Evolutionary conservation across 306 rosid genomes (phyloP).

Genomic region (Dalbergia cultrata): DNA sequence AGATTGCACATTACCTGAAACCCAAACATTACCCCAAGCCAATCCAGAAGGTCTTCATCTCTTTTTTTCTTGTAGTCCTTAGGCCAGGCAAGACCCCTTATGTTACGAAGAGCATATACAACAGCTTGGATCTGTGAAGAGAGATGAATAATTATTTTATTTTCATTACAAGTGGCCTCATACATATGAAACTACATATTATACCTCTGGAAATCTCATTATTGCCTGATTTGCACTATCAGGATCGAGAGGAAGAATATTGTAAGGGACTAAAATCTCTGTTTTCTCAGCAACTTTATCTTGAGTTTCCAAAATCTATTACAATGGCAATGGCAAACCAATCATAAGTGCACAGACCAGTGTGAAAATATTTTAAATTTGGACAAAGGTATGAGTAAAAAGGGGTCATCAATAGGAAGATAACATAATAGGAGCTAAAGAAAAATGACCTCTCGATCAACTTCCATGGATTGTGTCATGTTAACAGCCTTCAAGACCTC

Average conservation of each 20-base stretch:
- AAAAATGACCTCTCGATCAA: slow-evolving; percentile 85
- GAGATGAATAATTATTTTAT: slow-evolving; percentile 18
- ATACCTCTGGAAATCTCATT: slow-evolving; percentile 95
- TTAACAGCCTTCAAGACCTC: slow-evolving; percentile 98
- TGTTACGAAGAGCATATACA: slow-evolving; percentile 91
- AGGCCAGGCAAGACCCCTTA: slow-evolving; percentile 95
- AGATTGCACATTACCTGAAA: slow-evolving; percentile 75
- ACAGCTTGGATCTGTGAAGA: slow-evolving; percentile 87
- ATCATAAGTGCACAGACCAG: slow-evolving; percentile 18
- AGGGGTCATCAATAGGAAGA: slow-evolving; percentile 25
- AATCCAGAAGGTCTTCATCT: slow-evolving; percentile 95
- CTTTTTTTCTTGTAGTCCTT: slow-evolving; percentile 83
- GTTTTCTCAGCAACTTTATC: slow-evolving; percentile 96
- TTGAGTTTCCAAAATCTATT: slow-evolving; percentile 93
- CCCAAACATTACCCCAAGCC: slow-evolving; percentile 97
- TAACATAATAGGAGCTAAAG: slow-evolving; percentile 8
- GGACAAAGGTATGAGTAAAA: slow-evolving; percentile 13
- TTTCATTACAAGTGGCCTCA: slow-evolving; percentile 24
- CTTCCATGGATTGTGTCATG: slow-evolving; percentile 95
- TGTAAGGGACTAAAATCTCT: slow-evolving; percentile 88
- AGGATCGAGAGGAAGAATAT: slow-evolving; percentile 99
- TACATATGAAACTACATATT: slow-evolving; percentile 17
- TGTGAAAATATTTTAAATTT: slow-evolving; percentile 24
- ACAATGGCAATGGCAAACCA: slow-evolving; percentile 33
- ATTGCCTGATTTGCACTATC: slow-evolving; percentile 95